phyloP scores from a whole-genome alignment of 2,329 filamentous ascomycete genomes.

The Arthrobotrys pseudoclavata region DNA sequence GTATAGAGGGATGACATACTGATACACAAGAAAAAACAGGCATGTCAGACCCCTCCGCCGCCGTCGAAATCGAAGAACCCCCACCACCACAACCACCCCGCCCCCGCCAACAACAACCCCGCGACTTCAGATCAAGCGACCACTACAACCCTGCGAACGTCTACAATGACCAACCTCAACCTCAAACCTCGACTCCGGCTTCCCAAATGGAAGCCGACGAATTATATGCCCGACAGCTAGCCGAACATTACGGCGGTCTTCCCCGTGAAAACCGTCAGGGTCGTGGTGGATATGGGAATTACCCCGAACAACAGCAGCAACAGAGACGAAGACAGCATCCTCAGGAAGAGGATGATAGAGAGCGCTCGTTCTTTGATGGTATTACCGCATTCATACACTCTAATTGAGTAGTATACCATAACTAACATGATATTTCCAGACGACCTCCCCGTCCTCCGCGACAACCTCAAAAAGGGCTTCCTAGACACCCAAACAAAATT shows the following conservation, averaged over 20 bases:
- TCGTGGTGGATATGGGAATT: constrained; percentile 54
- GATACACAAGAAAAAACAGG: constrained; percentile 63
- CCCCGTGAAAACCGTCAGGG: constrained; percentile 34
- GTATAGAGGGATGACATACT: background rate
- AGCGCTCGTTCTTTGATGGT: constrained; percentile 91
- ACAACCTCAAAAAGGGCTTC: constrained; percentile 95
- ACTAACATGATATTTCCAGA: constrained; percentile 70
- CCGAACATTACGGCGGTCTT: constrained; percentile 83
- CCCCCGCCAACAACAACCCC: constrained; percentile 56
- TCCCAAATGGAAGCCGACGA: constrained; percentile 92
- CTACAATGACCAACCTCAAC: constrained; percentile 75
- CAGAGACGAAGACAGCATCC: constrained; percentile 69
- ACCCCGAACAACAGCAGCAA: constrained; percentile 68
- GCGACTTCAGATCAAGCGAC: constrained; percentile 51
- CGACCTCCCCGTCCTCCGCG: constrained; percentile 90
- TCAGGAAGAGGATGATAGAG: constrained; percentile 68
- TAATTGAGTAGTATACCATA: background rate
- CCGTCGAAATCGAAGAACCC: constrained; percentile 66
- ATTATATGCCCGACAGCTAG: constrained; percentile 89
- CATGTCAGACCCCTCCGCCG: constrained; percentile 72
- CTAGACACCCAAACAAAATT: constrained; percentile 92
- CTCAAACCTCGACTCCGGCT: constrained; percentile 73
- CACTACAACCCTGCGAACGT: constrained; percentile 76
- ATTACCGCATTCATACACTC: constrained; percentile 48
- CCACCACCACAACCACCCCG: constrained; percentile 62